A percentile compares a stretch with the other conserved stretches of the same genome.
Evolutionary conservation across 2,329 filamentous ascomycete genomes (phyloP).

Genomic region (Lasiodiplodia sp.): DNA sequence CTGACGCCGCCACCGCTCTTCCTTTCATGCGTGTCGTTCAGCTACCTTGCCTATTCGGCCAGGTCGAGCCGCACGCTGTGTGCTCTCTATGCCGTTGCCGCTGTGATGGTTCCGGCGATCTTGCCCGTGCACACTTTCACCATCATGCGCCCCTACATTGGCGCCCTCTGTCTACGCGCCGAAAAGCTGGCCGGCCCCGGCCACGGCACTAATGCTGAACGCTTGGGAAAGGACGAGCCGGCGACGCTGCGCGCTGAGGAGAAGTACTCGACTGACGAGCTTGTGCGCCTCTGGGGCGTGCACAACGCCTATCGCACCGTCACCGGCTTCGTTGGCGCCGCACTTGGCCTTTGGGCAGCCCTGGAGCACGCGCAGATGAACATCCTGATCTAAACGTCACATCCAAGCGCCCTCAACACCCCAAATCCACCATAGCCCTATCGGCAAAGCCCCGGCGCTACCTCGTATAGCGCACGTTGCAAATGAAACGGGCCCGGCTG

Average conservation of each 20-base stretch:
- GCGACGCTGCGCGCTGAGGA: neutral
- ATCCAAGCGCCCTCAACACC: neutral
- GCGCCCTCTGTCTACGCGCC: slow-evolving; percentile 22
- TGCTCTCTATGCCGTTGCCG: slow-evolving; percentile 7
- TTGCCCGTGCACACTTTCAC: slow-evolving; percentile 24
- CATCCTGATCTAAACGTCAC: neutral
- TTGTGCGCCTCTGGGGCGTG: slow-evolving; percentile 15
- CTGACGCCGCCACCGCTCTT: slow-evolving; percentile 2
- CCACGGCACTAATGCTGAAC: neutral
- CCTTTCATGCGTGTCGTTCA: slow-evolving; percentile 5
- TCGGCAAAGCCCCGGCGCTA: slow-evolving; percentile 12
- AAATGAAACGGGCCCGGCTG: neutral
- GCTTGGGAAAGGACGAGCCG: slow-evolving; percentile 11
- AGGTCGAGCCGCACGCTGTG: neutral
- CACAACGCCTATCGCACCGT: slow-evolving; percentile 18
- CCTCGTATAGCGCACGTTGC: slow-evolving; percentile 20
- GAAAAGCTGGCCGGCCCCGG: slow-evolving; percentile 22
- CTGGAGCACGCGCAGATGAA: neutral
- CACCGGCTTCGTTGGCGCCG: slow-evolving; percentile 16
- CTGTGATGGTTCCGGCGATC: slow-evolving; percentile 16
- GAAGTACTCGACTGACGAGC: neutral
- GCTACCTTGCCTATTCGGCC: slow-evolving; percentile 14
- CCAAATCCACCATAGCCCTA: slow-evolving; percentile 15
- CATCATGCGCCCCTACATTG: slow-evolving; percentile 21
- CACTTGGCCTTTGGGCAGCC: slow-evolving; percentile 8